These are phyloP conservation scores for Cantharellus anzutake DNA, from an alignment of 768 basidiomycete genomes.

Conservation along the genomic window DNA sequence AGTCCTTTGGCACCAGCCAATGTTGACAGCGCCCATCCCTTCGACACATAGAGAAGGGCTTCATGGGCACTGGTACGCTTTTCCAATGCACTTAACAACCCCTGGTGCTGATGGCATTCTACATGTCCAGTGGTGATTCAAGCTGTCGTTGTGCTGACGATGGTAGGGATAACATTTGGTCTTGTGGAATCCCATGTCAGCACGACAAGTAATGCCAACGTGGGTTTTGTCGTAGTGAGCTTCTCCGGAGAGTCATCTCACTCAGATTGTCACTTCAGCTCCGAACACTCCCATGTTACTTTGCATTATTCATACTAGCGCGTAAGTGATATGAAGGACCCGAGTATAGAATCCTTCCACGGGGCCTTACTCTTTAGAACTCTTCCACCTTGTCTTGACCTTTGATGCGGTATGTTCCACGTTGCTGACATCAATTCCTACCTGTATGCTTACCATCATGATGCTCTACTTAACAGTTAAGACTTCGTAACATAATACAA, in stretches of 20 bases:
- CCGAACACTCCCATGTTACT: constrained; percentile 67
- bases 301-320: constrained; percentile 70
- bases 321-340: constrained; percentile 26
- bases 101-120: constrained; percentile 2
- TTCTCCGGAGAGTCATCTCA: not conserved
- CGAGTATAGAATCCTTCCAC: not conserved
- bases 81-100: constrained; percentile 13
- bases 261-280: not conserved
- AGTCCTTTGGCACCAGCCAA: not conserved
- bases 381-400: constrained; percentile 66
- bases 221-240: not conserved
- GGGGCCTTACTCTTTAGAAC: constrained; percentile 20
- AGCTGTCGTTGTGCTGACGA: constrained; percentile 50
- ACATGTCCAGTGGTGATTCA: constrained; percentile 15
- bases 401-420: constrained; percentile 37
- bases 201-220: not conserved
- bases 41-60: constrained; percentile 9
- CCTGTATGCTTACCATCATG: not conserved
- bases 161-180: constrained; percentile 55
- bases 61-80: constrained; percentile 57
- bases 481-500: constrained; percentile 61
- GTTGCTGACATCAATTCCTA: not conserved
- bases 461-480: constrained; percentile 18
- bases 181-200: constrained; percentile 18
- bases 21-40: not conserved